Percentiles rank a stretch among this genome's conserved stretches.
These are phyloP conservation scores for Nelumbo lutea DNA, from an alignment of 164 flowering plant species.

Conservation along the genomic window DNA sequence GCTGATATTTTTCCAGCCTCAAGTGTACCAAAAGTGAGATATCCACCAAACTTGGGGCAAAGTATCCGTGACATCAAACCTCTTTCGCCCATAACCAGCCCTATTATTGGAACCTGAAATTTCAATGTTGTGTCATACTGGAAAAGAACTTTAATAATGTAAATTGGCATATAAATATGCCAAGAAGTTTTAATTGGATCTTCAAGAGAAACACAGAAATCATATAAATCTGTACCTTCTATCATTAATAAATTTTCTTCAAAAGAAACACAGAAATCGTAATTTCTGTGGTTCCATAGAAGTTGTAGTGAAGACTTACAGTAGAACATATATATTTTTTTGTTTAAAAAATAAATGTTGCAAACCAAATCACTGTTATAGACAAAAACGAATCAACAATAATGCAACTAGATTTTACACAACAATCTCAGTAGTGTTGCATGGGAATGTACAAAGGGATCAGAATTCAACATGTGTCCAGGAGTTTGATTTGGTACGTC, in stretches of 20 bases:
- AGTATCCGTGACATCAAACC: slow-evolving; percentile 86
- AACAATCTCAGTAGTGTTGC: too few relatives aligned
- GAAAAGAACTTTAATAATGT: not conserved
- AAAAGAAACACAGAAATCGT: not conserved
- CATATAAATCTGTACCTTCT: not conserved
- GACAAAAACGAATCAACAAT: not conserved
- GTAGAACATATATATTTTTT: not conserved
- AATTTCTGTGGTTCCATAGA: not conserved
- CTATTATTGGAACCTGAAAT: slow-evolving; percentile 83
- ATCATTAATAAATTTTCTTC: not conserved
- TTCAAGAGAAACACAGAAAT: not conserved
- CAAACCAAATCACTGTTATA: not conserved
- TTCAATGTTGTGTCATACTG: slow-evolving; percentile 11
- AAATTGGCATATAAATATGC: not conserved
- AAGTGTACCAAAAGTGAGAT: slow-evolving; percentile 85
- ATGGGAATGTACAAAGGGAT: too few relatives aligned
- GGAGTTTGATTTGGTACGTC: too few relatives aligned
- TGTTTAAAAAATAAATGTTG: not conserved
- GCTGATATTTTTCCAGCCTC: slow-evolving; percentile 76
- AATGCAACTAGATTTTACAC: not conserved
- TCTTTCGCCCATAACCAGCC: slow-evolving; percentile 86
- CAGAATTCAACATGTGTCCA: too few relatives aligned
- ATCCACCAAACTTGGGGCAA: slow-evolving; percentile 91
- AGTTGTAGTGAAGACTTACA: not conserved
- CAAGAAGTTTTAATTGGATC: not conserved